Evolutionary conservation across 2,329 filamentous ascomycete species (phyloP), one percentile per base, ranked within the genome.

Genomic region (Herpotrichia juniperi): DNA sequence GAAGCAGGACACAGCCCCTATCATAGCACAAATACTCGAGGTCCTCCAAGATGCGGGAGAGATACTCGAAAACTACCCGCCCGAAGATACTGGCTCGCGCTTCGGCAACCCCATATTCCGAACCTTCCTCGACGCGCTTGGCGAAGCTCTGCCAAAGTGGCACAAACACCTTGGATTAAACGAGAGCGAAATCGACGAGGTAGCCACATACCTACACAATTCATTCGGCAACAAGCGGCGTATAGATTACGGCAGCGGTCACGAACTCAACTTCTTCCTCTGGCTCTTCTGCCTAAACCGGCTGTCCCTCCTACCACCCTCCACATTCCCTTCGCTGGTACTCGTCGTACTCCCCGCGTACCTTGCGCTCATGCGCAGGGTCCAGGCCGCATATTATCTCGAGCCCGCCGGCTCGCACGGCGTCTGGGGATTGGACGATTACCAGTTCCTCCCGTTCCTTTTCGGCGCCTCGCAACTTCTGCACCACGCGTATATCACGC

Each of bases 31-130:
- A 12, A 83, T 97, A 26, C 73, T 96, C 32, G 68, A 74, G 14
- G 85, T 97, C 17, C 80, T 99, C 10, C 82, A 88, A 28, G 82
- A 87, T 48, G 84, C 89, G 8, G 86, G 91, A 47, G 73, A 78
- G 4, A 79, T 93, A 1, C 81, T 96, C 4, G 76, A 81, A 12
- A 77, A 82, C 46, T 87, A 88, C 46, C 94, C 94, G 1, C 88
- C 94, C 0, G 83, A 93, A 61, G 92, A 97, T 58, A 90, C 93
- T 42, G 92, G 92, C 40, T 96, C 92, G 8, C 84, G 94, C 22
- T 99, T 99, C 72, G 96, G 94, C 42, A 99, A 99, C 76, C 93
- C 92, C 61, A 86, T 89, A 1, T 99, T 99, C 76, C 86, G 91
- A 44, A 82, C 84, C 51, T 93, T 96, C 66, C 82, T 97, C 50